phyloP scores from a whole-genome alignment of 2,329 filamentous ascomycete species.

The Pseudogymnoascus sp. region DNA sequence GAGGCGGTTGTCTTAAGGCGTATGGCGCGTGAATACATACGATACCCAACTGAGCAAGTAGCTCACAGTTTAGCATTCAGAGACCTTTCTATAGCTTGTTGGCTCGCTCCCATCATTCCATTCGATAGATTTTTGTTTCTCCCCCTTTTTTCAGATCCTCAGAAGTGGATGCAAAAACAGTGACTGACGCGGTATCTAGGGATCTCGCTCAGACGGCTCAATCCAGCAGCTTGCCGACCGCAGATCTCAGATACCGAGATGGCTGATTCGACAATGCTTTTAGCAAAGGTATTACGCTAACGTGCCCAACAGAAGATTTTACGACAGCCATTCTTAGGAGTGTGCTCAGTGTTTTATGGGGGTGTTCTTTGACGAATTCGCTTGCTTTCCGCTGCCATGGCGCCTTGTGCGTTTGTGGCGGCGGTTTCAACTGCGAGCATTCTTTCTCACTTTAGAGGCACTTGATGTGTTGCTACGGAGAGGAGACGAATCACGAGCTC shows the following conservation, averaged over 20 bases:
- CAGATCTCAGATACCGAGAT: conserved; percentile 7
- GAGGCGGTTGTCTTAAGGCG: conserved; percentile 4
- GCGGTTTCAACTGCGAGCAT: conserved; percentile 1
- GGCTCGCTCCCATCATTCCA: background rate
- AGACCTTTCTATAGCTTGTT: conserved; percentile 1
- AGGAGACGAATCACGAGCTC: background rate
- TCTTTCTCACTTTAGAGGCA: conserved; percentile 10
- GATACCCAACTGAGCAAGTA: conserved; percentile 5
- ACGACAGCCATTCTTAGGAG: background rate
- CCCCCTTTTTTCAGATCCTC: background rate
- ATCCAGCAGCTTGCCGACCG: conserved; percentile 4
- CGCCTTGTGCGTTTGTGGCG: conserved; percentile 5
- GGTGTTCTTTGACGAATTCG: conserved; percentile 6
- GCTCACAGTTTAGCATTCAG: conserved; percentile 8
- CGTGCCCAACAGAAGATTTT: background rate
- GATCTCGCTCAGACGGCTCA: conserved; percentile 1
- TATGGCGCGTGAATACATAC: conserved; percentile 8
- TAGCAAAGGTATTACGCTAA: background rate
- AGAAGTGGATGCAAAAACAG: background rate
- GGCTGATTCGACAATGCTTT: conserved; percentile 7
- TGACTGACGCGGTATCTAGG: conserved; percentile 9
- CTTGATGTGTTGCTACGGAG: conserved; percentile 5
- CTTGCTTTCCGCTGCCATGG: conserved; percentile 7
- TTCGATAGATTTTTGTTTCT: conserved; percentile 7
- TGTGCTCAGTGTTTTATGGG: background rate